Conservation (phyloP, 2,329 filamentous ascomycete species). For the Alternaria sp. region DNA sequence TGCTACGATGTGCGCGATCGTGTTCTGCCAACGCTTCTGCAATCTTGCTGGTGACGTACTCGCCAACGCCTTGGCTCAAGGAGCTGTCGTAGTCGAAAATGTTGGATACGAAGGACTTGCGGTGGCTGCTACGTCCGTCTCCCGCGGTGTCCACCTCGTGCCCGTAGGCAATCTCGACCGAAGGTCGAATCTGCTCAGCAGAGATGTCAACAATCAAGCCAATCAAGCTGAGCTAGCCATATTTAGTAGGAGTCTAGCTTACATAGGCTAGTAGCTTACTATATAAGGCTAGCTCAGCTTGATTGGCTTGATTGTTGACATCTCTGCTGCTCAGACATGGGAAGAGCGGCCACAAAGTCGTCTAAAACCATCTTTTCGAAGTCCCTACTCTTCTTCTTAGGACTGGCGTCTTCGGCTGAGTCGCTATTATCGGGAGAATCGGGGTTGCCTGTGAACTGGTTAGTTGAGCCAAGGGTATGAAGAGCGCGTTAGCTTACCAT, state of each 20-base stretch:
- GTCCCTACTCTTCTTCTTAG: not conserved
- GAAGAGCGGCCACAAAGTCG: not conserved
- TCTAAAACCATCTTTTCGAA: not conserved
- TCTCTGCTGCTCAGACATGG: not conserved
- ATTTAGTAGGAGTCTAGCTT: no score
- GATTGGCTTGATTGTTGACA: no score
- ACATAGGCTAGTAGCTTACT: no score
- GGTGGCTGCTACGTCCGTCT: not conserved
- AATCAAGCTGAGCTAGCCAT: no score
- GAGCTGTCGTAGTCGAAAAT: constrained; percentile 8
- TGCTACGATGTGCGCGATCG: not conserved
- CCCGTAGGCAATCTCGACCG: not conserved
- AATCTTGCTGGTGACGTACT: constrained; percentile 22
- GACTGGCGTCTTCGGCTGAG: not conserved
- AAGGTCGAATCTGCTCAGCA: not conserved
- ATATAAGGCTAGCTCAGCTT: no score
- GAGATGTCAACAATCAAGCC: no score
- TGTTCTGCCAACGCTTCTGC: not conserved
- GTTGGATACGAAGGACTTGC: constrained; percentile 5
- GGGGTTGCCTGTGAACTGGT: not conserved
- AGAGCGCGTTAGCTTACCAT: not conserved
- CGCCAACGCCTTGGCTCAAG: constrained; percentile 7
- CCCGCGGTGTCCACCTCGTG: no score
- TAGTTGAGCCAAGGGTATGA: not conserved
- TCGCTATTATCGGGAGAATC: not conserved